Evolutionary conservation across 2,329 filamentous ascomycete genomes (phyloP), one percentile per base, ranked within the genome.

Genomic region (Drechslerella coelobrocha): DNA sequence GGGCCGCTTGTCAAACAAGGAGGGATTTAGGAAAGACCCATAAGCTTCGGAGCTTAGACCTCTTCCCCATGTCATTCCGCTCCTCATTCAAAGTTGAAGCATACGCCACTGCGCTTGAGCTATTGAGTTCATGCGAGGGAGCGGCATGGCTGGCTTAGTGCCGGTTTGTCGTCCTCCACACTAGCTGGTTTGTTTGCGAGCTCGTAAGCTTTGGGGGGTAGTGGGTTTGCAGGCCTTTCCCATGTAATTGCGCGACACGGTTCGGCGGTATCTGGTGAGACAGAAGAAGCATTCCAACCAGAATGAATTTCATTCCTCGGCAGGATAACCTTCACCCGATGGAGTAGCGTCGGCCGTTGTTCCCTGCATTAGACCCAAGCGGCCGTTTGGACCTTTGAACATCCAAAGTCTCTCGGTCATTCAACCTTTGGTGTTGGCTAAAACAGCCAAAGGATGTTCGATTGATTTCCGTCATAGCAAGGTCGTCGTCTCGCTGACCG

Each of bases 181-280:
- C n/a, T n/a, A n/a, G n/a, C n/a, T n/a, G 17, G 43, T 51, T 62
- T 62, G 56, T 62, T 61, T 59, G 47, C 34, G 52, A 62, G 53
- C 51, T 57, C 52, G 51, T 68, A 61, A 61, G 43, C 47, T 57
- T 34, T 48, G 50, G 45, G 39, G 45, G 51, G 37, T 26, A 12
- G 29, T 12, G n/a, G 47, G 53, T 34, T 54, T 59, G 45, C 39
- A 37, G 45, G 55, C 24, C 61, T 27, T 52, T 43, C 56, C 63
- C 63, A 69, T 69, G 65, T 69, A 69, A 59, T 53, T 69, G 57
- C 65, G 65, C 65, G 65, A 57, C 65, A 62, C 65, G 34, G 63
- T 41, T 68, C 56, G 56, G 54, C 57, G 62, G 62, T 54, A 61
- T 41, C 45, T 37, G 47, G 26, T 39, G 34, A 39, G 34, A 39